phyloP scores from a whole-genome alignment of 73 alveolate genomes.

The Tetrahymena elliotti region DNA sequence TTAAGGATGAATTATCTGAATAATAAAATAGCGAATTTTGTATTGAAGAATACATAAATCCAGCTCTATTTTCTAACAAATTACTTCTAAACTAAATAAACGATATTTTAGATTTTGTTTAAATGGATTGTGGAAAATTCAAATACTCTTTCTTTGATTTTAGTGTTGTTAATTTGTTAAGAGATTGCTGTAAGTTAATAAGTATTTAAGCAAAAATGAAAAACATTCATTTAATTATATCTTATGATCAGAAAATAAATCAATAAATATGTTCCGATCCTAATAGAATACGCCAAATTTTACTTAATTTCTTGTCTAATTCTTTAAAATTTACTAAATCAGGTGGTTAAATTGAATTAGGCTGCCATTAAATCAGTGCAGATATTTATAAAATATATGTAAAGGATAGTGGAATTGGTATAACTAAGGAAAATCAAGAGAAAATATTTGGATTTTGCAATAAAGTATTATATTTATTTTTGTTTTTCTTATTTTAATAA shows the following conservation, averaged over 20 bases:
- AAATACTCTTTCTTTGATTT: background rate
- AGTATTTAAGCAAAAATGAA: background rate
- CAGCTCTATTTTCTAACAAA: slow-evolving; percentile 3
- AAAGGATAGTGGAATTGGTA: background rate
- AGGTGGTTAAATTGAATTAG: background rate
- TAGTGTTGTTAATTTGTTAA: background rate
- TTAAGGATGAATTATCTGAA: background rate
- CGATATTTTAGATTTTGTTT: slow-evolving; percentile 32
- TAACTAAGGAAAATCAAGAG: background rate
- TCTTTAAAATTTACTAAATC: background rate
- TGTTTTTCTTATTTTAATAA: background rate
- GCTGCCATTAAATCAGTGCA: background rate
- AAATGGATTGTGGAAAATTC: slow-evolving; percentile 10
- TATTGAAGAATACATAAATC: slow-evolving; percentile 3
- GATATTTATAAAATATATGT: background rate
- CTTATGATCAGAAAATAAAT: background rate
- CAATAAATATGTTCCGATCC: background rate
- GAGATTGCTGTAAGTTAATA: background rate
- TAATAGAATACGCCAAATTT: background rate
- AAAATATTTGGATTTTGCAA: background rate
- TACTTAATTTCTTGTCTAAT: background rate
- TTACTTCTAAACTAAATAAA: slow-evolving; percentile 9
- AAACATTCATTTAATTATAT: background rate
- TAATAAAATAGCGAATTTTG: background rate
- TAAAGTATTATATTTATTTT: background rate